Evolutionary conservation across 2,329 filamentous ascomycete species (phyloP).

Genomic region (Atkinsonella hypoxylon): DNA sequence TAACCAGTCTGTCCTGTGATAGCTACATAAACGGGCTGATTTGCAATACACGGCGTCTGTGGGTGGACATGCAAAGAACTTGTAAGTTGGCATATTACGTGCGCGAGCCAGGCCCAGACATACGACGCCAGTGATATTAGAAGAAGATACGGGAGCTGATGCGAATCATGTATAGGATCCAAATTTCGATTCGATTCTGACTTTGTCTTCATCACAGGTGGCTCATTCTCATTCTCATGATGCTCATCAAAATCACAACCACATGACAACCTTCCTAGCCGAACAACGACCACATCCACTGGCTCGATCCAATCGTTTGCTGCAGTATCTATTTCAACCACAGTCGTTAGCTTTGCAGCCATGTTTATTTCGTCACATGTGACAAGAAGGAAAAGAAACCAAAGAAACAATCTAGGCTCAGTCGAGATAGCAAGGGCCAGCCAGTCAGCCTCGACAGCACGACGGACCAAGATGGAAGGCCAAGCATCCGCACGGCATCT

Average conservation of each 20-base stretch:
- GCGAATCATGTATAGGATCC: background rate
- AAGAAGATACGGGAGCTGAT: background rate
- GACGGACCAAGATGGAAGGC: background rate
- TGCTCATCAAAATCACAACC: background rate
- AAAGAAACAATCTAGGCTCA: background rate
- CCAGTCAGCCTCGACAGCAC: background rate
- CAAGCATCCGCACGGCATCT: background rate
- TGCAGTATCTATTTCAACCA: background rate
- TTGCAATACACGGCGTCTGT: background rate
- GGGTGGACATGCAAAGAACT: background rate
- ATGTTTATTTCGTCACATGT: background rate
- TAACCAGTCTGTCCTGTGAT: background rate
- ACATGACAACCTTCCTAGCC: background rate
- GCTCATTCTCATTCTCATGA: background rate
- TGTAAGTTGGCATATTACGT: background rate
- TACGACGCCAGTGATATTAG: background rate
- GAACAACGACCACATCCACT: background rate
- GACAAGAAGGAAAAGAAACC: background rate
- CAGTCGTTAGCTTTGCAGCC: background rate
- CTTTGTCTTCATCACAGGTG: background rate
- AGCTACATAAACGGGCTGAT: background rate
- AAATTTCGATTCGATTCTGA: background rate
- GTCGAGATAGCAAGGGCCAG: background rate
- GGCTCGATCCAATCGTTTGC: background rate
- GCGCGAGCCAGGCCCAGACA: too few relatives aligned